Conservation (phyloP, 306 rosid species). For the Quercus ilex region DNA sequence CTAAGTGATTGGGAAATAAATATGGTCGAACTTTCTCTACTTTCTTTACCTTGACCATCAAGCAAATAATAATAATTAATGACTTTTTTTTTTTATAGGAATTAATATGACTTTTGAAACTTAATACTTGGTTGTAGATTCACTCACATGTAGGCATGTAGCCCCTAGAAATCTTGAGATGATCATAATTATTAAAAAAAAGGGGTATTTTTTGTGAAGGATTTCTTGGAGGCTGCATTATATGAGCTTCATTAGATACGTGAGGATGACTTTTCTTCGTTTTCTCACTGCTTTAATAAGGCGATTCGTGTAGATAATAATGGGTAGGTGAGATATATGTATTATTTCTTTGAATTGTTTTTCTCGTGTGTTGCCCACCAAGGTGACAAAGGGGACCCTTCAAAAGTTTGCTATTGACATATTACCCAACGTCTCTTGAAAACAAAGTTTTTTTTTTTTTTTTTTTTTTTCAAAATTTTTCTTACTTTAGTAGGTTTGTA, state of each 20-base stretch:
- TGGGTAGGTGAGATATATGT: slow-evolving; percentile 28
- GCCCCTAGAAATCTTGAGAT: neutral
- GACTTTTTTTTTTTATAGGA: too few species aligned
- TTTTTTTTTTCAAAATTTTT: neutral
- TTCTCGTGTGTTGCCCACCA: slow-evolving; percentile 30
- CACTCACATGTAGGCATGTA: too few species aligned
- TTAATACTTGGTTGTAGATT: neutral
- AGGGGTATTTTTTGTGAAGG: slow-evolving; percentile 3
- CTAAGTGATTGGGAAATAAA: neutral
- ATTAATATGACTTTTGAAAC: neutral
- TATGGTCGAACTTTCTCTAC: neutral
- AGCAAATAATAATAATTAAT: neutral
- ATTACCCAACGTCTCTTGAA: slow-evolving; percentile 13
- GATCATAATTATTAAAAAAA: neutral
- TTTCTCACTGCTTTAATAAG: slow-evolving; percentile 2
- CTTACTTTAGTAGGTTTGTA: slow-evolving; percentile 10
- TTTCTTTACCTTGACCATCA: neutral
- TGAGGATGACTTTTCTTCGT: slow-evolving; percentile 25
- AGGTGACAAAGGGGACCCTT: slow-evolving; percentile 20
- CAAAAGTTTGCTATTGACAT: slow-evolving; percentile 32
- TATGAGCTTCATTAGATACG: neutral
- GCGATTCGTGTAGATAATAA: neutral
- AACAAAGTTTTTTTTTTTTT: neutral
- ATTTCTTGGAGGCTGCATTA: neutral
- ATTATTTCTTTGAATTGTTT: slow-evolving; percentile 17